phyloP scores from a whole-genome alignment of 2,329 filamentous ascomycete genomes.

The Thielaviopsis punctulata region DNA sequence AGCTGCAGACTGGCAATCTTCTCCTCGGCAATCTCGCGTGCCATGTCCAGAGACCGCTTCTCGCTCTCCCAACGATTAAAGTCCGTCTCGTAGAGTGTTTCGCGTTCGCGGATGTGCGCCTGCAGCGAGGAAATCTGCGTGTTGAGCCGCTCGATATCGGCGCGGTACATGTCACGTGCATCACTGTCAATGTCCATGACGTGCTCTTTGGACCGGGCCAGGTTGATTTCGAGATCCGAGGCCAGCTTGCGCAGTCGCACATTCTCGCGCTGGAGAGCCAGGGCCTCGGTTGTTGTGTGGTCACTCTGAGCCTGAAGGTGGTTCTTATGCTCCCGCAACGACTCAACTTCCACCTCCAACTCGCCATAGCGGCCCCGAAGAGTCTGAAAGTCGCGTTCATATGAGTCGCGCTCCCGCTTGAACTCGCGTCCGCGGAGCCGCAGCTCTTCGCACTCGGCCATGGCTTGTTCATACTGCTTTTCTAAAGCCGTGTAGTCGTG shows the following conservation, averaged over 20 bases:
- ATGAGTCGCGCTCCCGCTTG: slow-evolving; percentile 26
- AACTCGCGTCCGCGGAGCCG: slow-evolving; percentile 27
- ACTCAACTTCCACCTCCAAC: slow-evolving; percentile 39
- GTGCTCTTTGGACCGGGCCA: slow-evolving; percentile 38
- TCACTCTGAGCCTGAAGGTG: slow-evolving; percentile 53
- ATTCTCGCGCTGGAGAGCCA: slow-evolving; percentile 48
- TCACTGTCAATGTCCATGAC: slow-evolving; percentile 43
- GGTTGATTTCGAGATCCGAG: slow-evolving; percentile 29
- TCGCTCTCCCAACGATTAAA: slow-evolving; percentile 57
- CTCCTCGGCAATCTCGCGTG: slow-evolving; percentile 50
- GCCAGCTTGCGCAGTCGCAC: slow-evolving; percentile 29
- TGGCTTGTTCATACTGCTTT: slow-evolving; percentile 29
- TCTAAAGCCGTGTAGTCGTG: slow-evolving; percentile 34
- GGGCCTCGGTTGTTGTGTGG: slow-evolving; percentile 46
- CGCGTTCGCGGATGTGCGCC: slow-evolving; percentile 49
- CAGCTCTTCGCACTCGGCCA: slow-evolving; percentile 29
- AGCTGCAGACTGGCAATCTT: slow-evolving; percentile 49
- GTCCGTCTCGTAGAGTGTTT: slow-evolving; percentile 53
- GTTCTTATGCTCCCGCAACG: slow-evolving; percentile 47
- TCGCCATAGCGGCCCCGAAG: slow-evolving; percentile 32
- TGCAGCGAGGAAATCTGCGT: slow-evolving; percentile 45
- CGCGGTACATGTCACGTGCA: slow-evolving; percentile 28
- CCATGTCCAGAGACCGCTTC: slow-evolving; percentile 45
- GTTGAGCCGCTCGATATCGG: slow-evolving; percentile 33
- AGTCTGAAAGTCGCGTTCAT: slow-evolving; percentile 21